Conservation (phyloP, 1,284 basidiomycete genomes). For the Ceratobasidium sp. region DNA sequence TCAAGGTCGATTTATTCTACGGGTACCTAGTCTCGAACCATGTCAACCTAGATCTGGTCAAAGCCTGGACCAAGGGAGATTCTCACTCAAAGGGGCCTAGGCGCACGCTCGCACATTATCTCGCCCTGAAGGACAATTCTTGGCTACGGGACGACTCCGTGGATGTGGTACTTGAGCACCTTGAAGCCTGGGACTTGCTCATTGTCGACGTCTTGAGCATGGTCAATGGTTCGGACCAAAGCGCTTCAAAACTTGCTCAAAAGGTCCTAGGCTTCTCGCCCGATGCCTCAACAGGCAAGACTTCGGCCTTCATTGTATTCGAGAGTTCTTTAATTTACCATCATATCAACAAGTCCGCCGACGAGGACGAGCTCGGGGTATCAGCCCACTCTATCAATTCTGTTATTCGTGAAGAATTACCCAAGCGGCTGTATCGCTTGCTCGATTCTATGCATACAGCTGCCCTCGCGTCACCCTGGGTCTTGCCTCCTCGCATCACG, state of each 20-base stretch:
- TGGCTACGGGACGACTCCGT: conserved; percentile 12
- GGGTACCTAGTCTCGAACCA: neutral
- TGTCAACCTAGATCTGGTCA: neutral
- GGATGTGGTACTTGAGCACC: conserved; percentile 3
- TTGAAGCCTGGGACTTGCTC: neutral
- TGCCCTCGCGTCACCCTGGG: conserved; percentile 9
- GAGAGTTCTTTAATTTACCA: conserved; percentile 5
- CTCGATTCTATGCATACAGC: neutral
- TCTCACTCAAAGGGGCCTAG: neutral
- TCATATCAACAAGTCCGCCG: neutral
- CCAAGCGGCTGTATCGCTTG: neutral
- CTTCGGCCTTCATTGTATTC: neutral
- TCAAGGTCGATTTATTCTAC: conserved; percentile 19
- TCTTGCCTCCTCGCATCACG: neutral
- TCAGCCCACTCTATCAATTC: neutral
- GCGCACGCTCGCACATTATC: conserved; percentile 10
- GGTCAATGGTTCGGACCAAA: neutral
- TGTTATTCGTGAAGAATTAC: neutral
- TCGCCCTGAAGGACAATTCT: neutral
- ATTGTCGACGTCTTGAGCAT: neutral
- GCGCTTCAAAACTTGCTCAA: conserved; percentile 7
- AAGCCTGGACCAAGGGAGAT: neutral
- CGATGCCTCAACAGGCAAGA: neutral
- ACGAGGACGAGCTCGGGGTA: neutral
- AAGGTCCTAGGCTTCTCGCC: conserved; percentile 24